A percentile compares a stretch with the other conserved stretches of the same genome.
phyloP scores from a whole-genome alignment of 768 basidiomycete genomes.

The Gymnopilus junonius region DNA sequence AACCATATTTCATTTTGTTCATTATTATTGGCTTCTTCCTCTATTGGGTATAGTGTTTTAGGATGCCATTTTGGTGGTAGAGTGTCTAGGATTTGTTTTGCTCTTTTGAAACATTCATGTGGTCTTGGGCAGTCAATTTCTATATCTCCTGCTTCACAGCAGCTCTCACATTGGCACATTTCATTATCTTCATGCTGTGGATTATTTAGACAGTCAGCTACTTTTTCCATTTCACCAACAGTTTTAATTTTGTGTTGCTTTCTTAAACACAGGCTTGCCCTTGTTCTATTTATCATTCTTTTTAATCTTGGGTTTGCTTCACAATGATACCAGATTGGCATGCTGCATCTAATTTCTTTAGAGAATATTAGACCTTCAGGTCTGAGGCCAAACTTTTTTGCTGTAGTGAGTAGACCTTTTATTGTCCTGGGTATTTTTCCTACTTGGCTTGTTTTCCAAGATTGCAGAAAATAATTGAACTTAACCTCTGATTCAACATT shows the following conservation, averaged over 20 bases:
- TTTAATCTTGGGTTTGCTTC: constrained; percentile 13
- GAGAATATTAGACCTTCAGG: constrained; percentile 19
- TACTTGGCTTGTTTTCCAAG: constrained; percentile 19
- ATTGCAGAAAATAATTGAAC: constrained; percentile 30
- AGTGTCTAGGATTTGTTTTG: constrained; percentile 13
- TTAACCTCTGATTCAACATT: constrained; percentile 6
- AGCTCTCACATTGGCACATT: constrained; percentile 13
- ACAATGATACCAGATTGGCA: constrained; percentile 38
- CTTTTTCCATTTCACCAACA: constrained; percentile 14
- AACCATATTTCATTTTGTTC: background rate
- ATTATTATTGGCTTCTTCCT: background rate
- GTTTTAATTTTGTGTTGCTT: constrained; percentile 13
- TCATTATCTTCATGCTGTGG: background rate
- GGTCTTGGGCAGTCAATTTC: constrained; percentile 19
- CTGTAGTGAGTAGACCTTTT: constrained; percentile 21
- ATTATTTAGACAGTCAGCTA: background rate
- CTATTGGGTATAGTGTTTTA: background rate
- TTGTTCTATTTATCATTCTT: constrained; percentile 1
- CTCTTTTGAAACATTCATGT: constrained; percentile 16
- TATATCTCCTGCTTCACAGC: background rate
- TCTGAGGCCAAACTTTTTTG: constrained; percentile 19
- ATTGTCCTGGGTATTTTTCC: constrained; percentile 13
- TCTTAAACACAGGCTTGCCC: constrained; percentile 14
- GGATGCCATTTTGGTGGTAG: constrained; percentile 28
- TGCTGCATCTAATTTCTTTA: constrained; percentile 6